Evolutionary conservation across 805 yeast genomes (phyloP).

Genomic region (Kregervanrija delftensis): DNA sequence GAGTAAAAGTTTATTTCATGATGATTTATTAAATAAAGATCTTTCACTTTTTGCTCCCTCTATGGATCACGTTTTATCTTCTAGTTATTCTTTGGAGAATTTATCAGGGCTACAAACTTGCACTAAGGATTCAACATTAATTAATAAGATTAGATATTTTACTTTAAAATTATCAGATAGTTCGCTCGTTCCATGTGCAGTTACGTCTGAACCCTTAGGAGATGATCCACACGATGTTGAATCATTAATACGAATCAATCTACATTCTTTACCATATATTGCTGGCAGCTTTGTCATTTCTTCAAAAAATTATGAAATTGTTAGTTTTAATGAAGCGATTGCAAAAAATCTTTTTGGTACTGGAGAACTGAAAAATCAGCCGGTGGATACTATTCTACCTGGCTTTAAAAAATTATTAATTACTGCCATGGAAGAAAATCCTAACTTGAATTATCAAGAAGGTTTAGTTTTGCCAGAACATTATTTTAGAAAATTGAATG

Average conservation of each 20-base stretch:
- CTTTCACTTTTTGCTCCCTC: slow-evolving; percentile 19
- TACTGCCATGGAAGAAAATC: slow-evolving; percentile 34
- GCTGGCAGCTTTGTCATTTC: slow-evolving; percentile 79
- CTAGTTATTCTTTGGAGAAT: slow-evolving; percentile 3
- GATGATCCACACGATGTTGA: slow-evolving; percentile 28
- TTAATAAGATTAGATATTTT: slow-evolving; percentile 58
- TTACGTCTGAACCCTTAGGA: slow-evolving; percentile 53
- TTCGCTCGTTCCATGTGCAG: slow-evolving; percentile 64
- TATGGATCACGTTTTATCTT: slow-evolving; percentile 12
- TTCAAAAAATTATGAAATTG: slow-evolving; percentile 39
- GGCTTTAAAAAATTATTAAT: slow-evolving; percentile 43
- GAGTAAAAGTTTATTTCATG: slow-evolving; percentile 15
- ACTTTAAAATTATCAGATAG: slow-evolving; percentile 36
- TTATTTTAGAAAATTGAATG: slow-evolving; percentile 66
- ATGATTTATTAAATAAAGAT: slow-evolving; percentile 8
- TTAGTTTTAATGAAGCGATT: slow-evolving; percentile 76
- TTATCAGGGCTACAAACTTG: slow-evolving; percentile 11
- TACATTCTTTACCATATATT: slow-evolving; percentile 76
- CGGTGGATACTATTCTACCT: slow-evolving; percentile 58
- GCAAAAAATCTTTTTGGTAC: slow-evolving; percentile 73
- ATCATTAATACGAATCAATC: slow-evolving; percentile 45
- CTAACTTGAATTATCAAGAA: slow-evolving; percentile 34
- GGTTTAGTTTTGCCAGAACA: slow-evolving; percentile 90
- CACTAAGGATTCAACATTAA: slow-evolving; percentile 33
- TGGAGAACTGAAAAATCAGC: slow-evolving; percentile 39